Conservation (phyloP, 129 eudicot species). For the Logfia minima region DNA sequence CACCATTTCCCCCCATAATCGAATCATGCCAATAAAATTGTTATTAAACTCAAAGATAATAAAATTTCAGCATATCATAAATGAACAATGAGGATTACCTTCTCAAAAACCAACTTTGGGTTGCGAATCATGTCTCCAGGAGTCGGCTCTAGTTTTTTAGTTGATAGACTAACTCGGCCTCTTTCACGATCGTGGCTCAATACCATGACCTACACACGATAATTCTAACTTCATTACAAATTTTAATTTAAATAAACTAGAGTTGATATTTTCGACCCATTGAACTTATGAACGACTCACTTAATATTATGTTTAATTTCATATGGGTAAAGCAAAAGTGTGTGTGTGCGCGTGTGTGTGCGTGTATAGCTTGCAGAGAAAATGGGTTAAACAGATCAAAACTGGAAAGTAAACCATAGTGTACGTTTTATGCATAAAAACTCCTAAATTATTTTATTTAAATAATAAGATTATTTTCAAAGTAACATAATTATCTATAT, state of each 20-base stretch:
- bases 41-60: no score
- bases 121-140: conserved; percentile 99
- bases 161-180: conserved; percentile 92
- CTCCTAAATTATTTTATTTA: neutral
- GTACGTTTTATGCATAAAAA: neutral
- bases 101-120: conserved; percentile 89
- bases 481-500: neutral
- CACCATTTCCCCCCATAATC: neutral
- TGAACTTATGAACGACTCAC: neutral
- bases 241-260: neutral
- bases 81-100: conserved; percentile 45
- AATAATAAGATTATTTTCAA: neutral
- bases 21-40: neutral
- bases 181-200: conserved; percentile 94
- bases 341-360: no score
- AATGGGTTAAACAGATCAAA: neutral
- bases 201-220: conserved; percentile 71
- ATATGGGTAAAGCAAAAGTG: neutral
- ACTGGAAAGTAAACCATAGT: neutral
- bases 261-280: neutral
- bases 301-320: neutral
- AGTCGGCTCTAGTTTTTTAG: conserved; percentile 92
- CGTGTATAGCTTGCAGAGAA: neutral
- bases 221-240: neutral
- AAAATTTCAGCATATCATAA: neutral